phyloP scores from a whole-genome alignment of 495 filamentous ascomycete species.

The Penicillium egyptiacum region DNA sequence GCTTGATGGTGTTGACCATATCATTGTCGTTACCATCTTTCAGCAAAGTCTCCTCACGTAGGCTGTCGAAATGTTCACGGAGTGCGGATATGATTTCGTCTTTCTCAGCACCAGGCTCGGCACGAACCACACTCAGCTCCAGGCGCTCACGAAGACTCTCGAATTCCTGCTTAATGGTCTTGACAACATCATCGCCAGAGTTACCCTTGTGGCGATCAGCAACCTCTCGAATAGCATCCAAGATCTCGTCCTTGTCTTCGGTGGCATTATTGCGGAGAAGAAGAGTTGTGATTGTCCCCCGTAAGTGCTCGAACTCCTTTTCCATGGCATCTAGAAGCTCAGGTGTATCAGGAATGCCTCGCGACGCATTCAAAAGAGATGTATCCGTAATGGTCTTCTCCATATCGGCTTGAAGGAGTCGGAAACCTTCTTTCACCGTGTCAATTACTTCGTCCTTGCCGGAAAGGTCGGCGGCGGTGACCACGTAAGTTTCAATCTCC shows the following conservation, averaged over 20 bases:
- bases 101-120: conserved; percentile 28
- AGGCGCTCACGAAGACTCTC: conserved; percentile 67
- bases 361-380: conserved; percentile 31
- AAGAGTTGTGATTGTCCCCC: conserved; percentile 67
- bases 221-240: conserved; percentile 60
- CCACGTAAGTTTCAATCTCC: conserved; percentile 79
- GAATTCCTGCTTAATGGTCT: conserved; percentile 67
- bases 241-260: conserved; percentile 59
- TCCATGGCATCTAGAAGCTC: conserved; percentile 70
- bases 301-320: conserved; percentile 66
- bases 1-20: conserved; percentile 54
- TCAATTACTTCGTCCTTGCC: conserved; percentile 77
- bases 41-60: conserved; percentile 64
- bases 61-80: conserved; percentile 64
- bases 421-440: conserved; percentile 69
- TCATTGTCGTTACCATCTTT: conserved; percentile 49
- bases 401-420: conserved; percentile 70
- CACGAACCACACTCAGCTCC: conserved; percentile 40
- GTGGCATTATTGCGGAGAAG: conserved; percentile 59
- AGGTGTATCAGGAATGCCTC: conserved; percentile 45
- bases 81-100: conserved; percentile 67
- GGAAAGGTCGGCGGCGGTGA: conserved; percentile 61
- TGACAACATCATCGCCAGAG: conserved; percentile 29
- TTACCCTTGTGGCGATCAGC: conserved; percentile 27
- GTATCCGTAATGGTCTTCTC: conserved; percentile 58